A percentile compares a stretch with the other conserved stretches of the same genome.
Evolutionary conservation across 176 grass and related monocot genomes (phyloP).

Genomic region (Eleusine coracana): DNA sequence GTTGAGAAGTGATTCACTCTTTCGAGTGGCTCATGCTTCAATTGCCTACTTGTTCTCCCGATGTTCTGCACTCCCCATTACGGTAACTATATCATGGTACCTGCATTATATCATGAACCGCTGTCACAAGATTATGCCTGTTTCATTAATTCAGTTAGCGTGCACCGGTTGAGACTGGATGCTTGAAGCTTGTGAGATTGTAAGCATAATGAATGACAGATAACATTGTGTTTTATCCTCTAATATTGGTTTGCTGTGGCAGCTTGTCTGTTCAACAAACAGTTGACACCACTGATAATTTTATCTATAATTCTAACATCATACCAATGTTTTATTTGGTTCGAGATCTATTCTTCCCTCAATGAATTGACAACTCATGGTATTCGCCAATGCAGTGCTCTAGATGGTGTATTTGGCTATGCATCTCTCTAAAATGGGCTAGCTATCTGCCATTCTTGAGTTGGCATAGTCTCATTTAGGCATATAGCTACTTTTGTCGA

Average conservation of each 20-base stretch:
- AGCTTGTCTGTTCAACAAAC: neutral
- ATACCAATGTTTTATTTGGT: neutral
- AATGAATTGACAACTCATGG: neutral
- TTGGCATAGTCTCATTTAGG: no score
- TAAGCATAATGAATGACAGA: constrained; percentile 29
- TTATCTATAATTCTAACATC: neutral
- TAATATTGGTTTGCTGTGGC: constrained; percentile 14
- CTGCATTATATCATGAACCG: constrained; percentile 39
- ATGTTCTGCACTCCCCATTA: constrained; percentile 20
- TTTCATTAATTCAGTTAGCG: constrained; percentile 21
- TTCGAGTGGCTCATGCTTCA: constrained; percentile 43
- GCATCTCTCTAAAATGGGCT: neutral
- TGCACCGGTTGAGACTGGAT: constrained; percentile 30
- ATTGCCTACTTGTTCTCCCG: constrained; percentile 23
- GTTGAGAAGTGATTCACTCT: constrained; percentile 40
- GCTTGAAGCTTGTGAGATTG: constrained; percentile 22
- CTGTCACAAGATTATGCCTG: constrained; percentile 17
- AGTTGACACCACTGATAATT: neutral
- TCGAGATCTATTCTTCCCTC: neutral
- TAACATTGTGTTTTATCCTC: constrained; percentile 1
- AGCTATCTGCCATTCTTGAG: neutral
- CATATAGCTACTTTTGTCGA: neutral
- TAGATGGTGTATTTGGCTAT: neutral
- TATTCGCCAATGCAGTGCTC: neutral
- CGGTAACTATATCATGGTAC: constrained; percentile 37